Percentiles rank a stretch among this genome's conserved stretches.
phyloP scores from a whole-genome alignment of 1,284 basidiomycete genomes.

The Tranzscheliella williamsii region DNA sequence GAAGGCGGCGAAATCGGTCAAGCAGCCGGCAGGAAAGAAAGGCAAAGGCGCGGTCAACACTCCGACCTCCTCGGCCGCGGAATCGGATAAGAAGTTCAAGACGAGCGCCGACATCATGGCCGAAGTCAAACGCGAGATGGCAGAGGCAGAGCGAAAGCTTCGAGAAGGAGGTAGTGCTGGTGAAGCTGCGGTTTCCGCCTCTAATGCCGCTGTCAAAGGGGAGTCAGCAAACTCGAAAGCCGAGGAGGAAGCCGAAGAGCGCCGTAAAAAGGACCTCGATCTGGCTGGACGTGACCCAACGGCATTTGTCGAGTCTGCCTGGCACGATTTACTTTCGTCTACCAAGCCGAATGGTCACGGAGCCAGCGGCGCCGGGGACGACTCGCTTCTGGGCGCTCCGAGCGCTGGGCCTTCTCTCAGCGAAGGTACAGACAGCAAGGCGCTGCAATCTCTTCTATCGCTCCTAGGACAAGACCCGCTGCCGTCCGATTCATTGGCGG shows the following conservation, averaged over 20 bases:
- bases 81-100: constrained; percentile 43
- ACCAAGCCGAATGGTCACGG: constrained; percentile 12
- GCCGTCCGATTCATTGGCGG: constrained; percentile 16
- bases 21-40: constrained; percentile 33
- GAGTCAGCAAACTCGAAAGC: constrained; percentile 28
- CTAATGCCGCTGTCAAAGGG: constrained; percentile 18
- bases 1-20: constrained; percentile 16
- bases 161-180: constrained; percentile 16
- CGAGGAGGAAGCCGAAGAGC: constrained; percentile 34
- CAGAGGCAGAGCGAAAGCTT: constrained; percentile 44
- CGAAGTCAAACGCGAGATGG: constrained; percentile 54
- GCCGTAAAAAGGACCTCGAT: constrained; percentile 30
- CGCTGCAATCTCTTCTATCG: constrained; percentile 39
- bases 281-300: constrained; percentile 37
- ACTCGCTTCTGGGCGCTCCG: constrained; percentile 16
- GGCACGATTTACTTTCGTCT: constrained; percentile 41
- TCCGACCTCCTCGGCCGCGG: constrained; percentile 31
- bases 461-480: constrained; percentile 37
- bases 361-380: constrained; percentile 6
- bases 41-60: constrained; percentile 35
- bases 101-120: constrained; percentile 56
- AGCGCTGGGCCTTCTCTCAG: constrained; percentile 12
- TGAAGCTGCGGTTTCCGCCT: constrained; percentile 7
- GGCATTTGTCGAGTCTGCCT: constrained; percentile 38
- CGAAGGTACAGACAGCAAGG: constrained; percentile 25